Evolutionary conservation across 2,329 filamentous ascomycete genomes (phyloP).

Genomic region (Aspergillus fijiensis): DNA sequence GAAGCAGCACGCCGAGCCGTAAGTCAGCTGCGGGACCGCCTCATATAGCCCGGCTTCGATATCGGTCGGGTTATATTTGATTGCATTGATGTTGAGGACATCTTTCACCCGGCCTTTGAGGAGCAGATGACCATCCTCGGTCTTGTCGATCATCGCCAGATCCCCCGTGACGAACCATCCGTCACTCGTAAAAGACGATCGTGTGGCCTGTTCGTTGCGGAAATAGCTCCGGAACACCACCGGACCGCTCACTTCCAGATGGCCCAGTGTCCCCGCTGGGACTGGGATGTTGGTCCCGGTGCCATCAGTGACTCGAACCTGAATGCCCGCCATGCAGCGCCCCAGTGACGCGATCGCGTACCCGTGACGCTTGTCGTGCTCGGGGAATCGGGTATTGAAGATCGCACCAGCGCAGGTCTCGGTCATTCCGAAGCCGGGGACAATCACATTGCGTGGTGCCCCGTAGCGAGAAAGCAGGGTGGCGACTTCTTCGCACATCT

Average conservation of each 20-base stretch:
- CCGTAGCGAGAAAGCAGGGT: slow-evolving; percentile 29
- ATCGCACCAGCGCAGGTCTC: slow-evolving; percentile 55
- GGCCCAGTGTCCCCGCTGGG: slow-evolving; percentile 11
- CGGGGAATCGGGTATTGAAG: slow-evolving; percentile 44
- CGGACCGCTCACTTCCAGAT: slow-evolving; percentile 25
- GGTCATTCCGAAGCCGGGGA: slow-evolving; percentile 36
- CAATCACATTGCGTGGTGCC: slow-evolving; percentile 42
- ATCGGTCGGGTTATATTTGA: slow-evolving; percentile 42
- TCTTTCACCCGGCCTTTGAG: slow-evolving; percentile 37
- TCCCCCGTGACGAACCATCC: slow-evolving; percentile 35
- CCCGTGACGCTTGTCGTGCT: slow-evolving; percentile 34
- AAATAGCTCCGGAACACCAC: slow-evolving; percentile 32
- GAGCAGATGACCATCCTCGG: slow-evolving; percentile 8
- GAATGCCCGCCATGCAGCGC: slow-evolving; percentile 22
- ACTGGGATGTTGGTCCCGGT: neutral
- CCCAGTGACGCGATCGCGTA: slow-evolving; percentile 32
- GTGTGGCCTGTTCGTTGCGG: slow-evolving; percentile 31
- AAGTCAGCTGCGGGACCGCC: slow-evolving; percentile 18
- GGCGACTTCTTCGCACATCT: slow-evolving; percentile 37
- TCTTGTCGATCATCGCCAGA: slow-evolving; percentile 12
- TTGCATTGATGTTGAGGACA: slow-evolving; percentile 48
- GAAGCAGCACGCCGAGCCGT: slow-evolving; percentile 43
- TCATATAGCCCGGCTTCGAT: slow-evolving; percentile 43
- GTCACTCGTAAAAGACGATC: slow-evolving; percentile 27
- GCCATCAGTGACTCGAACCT: slow-evolving; percentile 17